A percentile compares a stretch with the other conserved stretches of the same genome.
Evolutionary conservation across 2,329 filamentous ascomycete genomes (phyloP).

Genomic region (Colletotrichum sp.): DNA sequence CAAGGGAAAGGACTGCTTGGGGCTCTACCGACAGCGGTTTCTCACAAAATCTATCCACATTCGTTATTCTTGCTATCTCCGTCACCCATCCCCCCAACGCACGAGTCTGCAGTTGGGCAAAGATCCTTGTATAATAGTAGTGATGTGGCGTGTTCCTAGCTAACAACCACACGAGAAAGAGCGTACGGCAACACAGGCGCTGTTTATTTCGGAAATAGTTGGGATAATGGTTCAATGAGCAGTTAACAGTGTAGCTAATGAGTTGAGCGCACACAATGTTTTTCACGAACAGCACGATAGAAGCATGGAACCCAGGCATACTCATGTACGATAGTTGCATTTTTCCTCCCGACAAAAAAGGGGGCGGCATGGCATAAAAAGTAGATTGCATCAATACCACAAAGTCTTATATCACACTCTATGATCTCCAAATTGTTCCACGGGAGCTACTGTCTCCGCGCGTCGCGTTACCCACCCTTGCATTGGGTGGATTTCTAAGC

Average conservation of each 20-base stretch:
- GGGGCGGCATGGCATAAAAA: background rate
- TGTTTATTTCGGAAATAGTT: background rate
- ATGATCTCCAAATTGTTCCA: background rate
- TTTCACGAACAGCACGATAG: background rate
- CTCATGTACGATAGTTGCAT: background rate
- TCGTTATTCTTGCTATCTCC: constrained; percentile 11
- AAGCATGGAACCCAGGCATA: background rate
- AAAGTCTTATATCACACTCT: background rate
- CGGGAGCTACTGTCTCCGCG: background rate
- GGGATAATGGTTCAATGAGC: background rate
- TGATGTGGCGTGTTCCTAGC: constrained; percentile 4
- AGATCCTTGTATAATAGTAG: constrained; percentile 7
- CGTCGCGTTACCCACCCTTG: background rate
- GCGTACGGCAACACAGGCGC: background rate
- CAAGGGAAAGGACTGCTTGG: background rate
- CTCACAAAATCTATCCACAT: constrained; percentile 15
- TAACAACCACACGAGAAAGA: background rate
- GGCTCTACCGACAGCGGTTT: background rate
- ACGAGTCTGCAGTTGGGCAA: background rate
- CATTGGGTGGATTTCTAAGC: background rate
- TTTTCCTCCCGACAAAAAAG: background rate
- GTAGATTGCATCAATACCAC: background rate
- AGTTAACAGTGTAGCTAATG: background rate
- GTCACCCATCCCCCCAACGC: background rate
- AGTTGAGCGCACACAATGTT: background rate